phyloP scores from a whole-genome alignment of 73 alveolate species.

The Tetrahymena thermophila region DNA sequence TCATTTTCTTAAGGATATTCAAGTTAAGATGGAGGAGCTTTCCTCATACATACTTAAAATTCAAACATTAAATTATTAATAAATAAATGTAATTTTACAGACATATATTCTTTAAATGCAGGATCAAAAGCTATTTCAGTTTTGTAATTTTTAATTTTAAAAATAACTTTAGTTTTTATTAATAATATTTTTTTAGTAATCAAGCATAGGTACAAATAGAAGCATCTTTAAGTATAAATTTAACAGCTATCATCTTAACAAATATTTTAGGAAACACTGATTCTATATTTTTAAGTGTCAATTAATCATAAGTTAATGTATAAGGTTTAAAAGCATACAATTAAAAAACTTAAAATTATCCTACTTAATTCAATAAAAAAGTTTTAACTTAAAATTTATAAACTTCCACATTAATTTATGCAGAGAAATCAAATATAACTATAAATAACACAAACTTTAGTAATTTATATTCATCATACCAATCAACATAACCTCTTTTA shows the following conservation, averaged over 20 bases:
- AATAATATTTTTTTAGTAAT: no score
- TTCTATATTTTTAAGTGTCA: neutral
- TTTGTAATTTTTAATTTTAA: neutral
- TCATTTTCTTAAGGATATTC: neutral
- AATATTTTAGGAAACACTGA: neutral
- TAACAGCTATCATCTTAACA: no score
- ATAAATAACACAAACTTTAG: no score
- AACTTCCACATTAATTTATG: neutral
- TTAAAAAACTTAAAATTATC: neutral
- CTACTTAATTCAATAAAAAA: neutral
- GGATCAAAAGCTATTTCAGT: neutral
- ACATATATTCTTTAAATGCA: neutral
- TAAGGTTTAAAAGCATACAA: no score
- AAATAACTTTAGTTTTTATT: no score
- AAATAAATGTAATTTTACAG: neutral
- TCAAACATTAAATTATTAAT: neutral
- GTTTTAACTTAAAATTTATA: neutral
- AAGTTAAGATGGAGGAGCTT: neutral
- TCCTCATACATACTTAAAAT: neutral
- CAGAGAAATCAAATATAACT: neutral
- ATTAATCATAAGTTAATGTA: neutral
- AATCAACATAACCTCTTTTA: neutral
- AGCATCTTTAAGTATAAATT: no score
- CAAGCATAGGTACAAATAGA: no score
- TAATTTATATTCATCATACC: neutral